These are phyloP conservation scores for Trichoderma erinaceum DNA, from an alignment of 495 filamentous ascomycete genomes.

Conservation along the genomic window DNA sequence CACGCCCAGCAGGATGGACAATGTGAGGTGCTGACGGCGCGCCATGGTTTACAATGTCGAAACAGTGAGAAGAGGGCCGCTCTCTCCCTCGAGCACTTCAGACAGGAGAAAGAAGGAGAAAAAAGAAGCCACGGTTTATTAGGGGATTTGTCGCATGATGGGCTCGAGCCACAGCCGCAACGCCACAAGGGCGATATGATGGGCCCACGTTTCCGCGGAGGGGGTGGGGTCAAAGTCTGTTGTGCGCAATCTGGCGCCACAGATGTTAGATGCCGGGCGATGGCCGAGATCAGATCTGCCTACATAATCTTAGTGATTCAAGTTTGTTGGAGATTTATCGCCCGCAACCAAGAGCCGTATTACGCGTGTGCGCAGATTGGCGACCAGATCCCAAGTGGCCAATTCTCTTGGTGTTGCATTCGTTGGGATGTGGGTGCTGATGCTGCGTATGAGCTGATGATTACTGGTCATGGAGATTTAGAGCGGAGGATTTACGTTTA, in stretches of 20 bases:
- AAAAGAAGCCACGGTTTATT: background rate
- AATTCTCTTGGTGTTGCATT: no score
- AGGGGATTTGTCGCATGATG: background rate
- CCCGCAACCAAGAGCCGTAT: no score
- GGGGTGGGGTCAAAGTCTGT: background rate
- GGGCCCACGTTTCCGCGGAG: background rate
- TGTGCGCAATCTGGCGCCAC: background rate
- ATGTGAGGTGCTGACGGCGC: constrained; percentile 38
- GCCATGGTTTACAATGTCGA: constrained; percentile 28
- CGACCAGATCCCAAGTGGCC: no score
- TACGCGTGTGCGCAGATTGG: no score
- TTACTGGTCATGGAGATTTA: no score
- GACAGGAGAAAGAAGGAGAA: background rate
- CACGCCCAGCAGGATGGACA: constrained; percentile 30
- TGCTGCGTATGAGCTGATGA: no score
- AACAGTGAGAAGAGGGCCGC: background rate
- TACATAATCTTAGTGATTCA: no score
- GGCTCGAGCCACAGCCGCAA: background rate
- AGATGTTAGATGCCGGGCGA: background rate
- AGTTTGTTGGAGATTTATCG: no score
- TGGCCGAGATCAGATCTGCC: background rate
- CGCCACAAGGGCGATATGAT: constrained; percentile 1
- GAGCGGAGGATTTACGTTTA: no score
- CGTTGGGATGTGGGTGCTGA: no score
- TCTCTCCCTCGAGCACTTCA: background rate